phyloP scores from a whole-genome alignment of 306 rosid genomes.

The Quercus suber region DNA sequence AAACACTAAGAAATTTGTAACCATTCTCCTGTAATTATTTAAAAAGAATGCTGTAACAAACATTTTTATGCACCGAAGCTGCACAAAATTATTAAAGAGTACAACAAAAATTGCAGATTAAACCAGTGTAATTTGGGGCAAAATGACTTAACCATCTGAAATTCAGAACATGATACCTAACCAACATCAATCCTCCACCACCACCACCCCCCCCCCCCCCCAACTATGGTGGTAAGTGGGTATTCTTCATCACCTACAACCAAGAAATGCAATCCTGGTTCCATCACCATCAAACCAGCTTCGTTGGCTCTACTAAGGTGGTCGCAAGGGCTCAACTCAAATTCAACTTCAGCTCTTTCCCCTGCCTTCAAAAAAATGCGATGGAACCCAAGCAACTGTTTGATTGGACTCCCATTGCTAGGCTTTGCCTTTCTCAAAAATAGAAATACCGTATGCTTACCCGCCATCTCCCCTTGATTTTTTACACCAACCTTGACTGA shows the following conservation, averaged over 20 bases:
- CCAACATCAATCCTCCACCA: no score
- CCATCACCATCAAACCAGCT: constrained; percentile 65
- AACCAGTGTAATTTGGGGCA: neutral
- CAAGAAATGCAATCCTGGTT: constrained; percentile 72
- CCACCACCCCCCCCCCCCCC: no score
- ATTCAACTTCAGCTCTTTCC: constrained; percentile 47
- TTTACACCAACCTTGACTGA: constrained; percentile 47
- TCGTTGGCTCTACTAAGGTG: constrained; percentile 72
- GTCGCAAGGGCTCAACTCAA: constrained; percentile 73
- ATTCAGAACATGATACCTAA: neutral
- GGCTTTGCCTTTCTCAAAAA: constrained; percentile 39
- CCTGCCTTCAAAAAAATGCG: constrained; percentile 61
- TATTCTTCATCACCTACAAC: constrained; percentile 65
- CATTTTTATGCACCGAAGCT: neutral
- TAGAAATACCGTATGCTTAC: constrained; percentile 74
- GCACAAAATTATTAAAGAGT: neutral
- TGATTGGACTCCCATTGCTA: constrained; percentile 45
- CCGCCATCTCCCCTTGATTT: constrained; percentile 70
- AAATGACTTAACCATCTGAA: neutral
- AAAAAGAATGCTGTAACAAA: neutral
- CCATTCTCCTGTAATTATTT: neutral
- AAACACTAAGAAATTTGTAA: neutral
- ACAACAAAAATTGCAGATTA: neutral
- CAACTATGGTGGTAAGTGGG: constrained; percentile 51
- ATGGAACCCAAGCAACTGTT: constrained; percentile 68